Conservation (phyloP, 192 early-diverging fungal species). For the Allomyces javanicus region DNA sequence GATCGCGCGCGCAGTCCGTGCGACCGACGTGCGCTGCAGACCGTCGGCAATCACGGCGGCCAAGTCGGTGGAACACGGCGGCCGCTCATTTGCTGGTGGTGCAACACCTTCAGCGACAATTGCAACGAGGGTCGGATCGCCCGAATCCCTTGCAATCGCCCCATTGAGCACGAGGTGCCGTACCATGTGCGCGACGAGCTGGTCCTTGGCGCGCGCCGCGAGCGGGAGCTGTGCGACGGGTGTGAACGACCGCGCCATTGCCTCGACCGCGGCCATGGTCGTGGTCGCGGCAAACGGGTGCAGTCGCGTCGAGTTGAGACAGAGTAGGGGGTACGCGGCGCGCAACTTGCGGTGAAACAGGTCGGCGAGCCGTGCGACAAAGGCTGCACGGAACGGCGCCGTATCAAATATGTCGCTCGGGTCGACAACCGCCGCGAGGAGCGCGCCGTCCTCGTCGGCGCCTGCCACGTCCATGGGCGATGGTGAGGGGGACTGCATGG, state of each 20-base stretch:
- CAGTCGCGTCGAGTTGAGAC: neutral
- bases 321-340: neutral
- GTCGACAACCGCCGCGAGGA: neutral
- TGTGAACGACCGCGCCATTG: neutral
- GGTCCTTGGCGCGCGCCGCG: neutral
- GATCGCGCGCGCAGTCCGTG: neutral
- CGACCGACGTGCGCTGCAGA: neutral
- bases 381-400: neutral
- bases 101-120: neutral
- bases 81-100: neutral
- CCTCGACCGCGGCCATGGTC: neutral
- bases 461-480: neutral
- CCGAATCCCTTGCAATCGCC: neutral
- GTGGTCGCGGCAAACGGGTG: neutral
- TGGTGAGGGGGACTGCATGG: neutral
- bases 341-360: neutral
- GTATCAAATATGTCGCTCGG: neutral
- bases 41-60: neutral
- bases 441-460: neutral
- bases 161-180: neutral
- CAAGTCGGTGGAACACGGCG: neutral
- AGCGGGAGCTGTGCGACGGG: neutral
- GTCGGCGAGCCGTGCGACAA: neutral
- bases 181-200: neutral
- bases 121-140: neutral